phyloP scores from a whole-genome alignment of 768 basidiomycete species.

The Macrolepiota albuminosa region DNA sequence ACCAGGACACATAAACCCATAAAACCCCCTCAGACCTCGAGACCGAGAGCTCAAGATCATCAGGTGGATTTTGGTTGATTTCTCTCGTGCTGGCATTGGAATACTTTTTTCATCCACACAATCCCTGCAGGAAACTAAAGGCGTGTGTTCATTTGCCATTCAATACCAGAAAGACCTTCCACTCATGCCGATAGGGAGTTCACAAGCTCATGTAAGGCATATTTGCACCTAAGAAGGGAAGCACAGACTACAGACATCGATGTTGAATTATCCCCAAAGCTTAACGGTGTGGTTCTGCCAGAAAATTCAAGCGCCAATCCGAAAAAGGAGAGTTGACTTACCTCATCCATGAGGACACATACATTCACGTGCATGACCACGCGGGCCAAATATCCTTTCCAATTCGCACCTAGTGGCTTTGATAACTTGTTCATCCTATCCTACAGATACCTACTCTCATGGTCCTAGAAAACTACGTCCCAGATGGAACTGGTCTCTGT shows the following conservation, averaged over 20 bases:
- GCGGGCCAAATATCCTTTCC: background rate
- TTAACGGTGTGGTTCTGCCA: background rate
- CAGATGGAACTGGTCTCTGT: slow-evolving; percentile 10
- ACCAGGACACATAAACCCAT: background rate
- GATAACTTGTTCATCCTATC: background rate
- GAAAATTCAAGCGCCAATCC: background rate
- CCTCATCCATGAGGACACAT: background rate
- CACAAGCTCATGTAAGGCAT: background rate
- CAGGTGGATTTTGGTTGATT: background rate
- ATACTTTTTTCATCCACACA: background rate
- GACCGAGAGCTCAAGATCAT: background rate
- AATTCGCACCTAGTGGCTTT: background rate
- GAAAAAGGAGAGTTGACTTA: too few relatives aligned
- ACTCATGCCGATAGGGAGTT: background rate
- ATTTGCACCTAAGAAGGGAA: background rate
- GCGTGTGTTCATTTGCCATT: background rate
- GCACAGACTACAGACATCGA: background rate
- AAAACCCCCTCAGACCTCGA: background rate
- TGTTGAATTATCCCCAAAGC: background rate
- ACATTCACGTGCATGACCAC: background rate
- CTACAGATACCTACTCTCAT: slow-evolving; percentile 1
- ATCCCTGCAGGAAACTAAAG: background rate
- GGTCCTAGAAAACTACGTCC: slow-evolving; percentile 1
- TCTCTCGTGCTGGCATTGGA: too few relatives aligned
- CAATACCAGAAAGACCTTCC: background rate